Evolutionary conservation across 345 rosid species (phyloP).

Genomic region (Citrus hindsii): DNA sequence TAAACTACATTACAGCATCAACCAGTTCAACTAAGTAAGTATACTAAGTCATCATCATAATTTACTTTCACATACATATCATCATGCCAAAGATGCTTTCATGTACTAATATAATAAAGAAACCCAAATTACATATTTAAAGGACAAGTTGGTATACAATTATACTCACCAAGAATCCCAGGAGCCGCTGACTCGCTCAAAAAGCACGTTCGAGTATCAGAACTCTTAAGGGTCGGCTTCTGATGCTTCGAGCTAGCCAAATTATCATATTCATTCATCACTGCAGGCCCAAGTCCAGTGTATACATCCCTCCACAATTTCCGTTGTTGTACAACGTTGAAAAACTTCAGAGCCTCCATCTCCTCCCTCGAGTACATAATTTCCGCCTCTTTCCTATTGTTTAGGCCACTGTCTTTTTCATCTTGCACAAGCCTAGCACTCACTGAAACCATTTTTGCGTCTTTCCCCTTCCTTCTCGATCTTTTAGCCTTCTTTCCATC

Average conservation of each 20-base stretch:
- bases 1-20: background rate
- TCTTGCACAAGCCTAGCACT: constrained; percentile 15
- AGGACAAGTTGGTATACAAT: background rate
- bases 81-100: background rate
- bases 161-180: constrained; percentile 40
- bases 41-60: background rate
- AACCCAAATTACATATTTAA: background rate
- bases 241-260: constrained; percentile 41
- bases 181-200: constrained; percentile 21
- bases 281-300: constrained; percentile 47
- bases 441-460: constrained; percentile 14
- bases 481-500: constrained; percentile 43
- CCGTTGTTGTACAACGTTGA: constrained; percentile 47
- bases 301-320: constrained; percentile 59
- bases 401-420: constrained; percentile 10
- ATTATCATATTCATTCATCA: constrained; percentile 48
- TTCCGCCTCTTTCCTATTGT: constrained; percentile 12
- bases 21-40: background rate
- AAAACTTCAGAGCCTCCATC: constrained; percentile 75
- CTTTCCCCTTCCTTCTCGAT: constrained; percentile 40
- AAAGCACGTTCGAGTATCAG: constrained; percentile 20
- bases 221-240: constrained; percentile 26
- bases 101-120: background rate
- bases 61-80: background rate
- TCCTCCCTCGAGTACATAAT: constrained; percentile 52